Percentiles rank a stretch among this genome's conserved stretches.
Evolutionary conservation across 116 monocot genomes (phyloP).

Genomic region (Iris pallida): DNA sequence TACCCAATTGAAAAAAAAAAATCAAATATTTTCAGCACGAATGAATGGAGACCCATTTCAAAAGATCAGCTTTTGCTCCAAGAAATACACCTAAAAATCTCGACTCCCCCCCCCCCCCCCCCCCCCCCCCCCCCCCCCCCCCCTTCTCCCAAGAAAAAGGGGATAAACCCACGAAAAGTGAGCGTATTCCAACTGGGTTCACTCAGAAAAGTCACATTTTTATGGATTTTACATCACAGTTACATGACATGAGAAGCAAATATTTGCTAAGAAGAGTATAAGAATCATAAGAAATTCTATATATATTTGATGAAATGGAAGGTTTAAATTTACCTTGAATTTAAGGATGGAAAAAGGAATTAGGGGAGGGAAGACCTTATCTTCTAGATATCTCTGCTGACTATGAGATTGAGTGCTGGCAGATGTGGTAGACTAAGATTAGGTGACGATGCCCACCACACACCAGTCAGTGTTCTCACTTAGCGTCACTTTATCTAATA

Average conservation of each 20-base stretch:
- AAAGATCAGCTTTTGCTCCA: not conserved
- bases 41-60: not conserved
- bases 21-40: no score
- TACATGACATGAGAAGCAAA: not conserved
- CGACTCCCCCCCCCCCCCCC: not conserved
- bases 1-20: no score
- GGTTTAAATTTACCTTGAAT: not conserved
- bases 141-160: no score
- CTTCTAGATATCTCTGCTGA: not conserved
- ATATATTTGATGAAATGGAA: not conserved
- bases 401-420: no score
- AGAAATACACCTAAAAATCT: not conserved
- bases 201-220: not conserved
- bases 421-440: no score
- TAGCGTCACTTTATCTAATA: no score
- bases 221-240: not conserved
- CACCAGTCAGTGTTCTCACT: no score
- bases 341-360: not conserved
- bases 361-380: constrained; percentile 1
- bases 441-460: no score
- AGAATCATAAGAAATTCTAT: not conserved
- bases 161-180: no score
- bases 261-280: no score
- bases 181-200: not conserved
- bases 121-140: no score